phyloP scores from a whole-genome alignment of 1,139 yeast species.

The Zhuliangozyma parablackwelliae region DNA sequence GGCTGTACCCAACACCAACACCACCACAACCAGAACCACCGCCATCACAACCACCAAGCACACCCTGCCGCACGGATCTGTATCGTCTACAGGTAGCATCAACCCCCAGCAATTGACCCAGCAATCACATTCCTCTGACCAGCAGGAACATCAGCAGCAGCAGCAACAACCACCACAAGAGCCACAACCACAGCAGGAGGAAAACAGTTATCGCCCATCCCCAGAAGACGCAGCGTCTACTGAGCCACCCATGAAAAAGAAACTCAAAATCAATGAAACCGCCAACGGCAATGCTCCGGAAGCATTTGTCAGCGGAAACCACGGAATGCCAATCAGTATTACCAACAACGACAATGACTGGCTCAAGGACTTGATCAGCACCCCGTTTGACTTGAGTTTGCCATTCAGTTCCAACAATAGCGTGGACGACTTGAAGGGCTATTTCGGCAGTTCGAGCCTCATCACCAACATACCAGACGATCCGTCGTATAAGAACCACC shows the following conservation, averaged over 20 bases:
- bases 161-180: neutral
- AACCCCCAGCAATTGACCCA: constrained; percentile 2
- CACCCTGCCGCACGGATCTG: constrained; percentile 1
- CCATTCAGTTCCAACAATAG: constrained; percentile 10
- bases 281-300: neutral
- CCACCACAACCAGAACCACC: too few species aligned
- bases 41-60: constrained; percentile 2
- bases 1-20: too few species aligned
- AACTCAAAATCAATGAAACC: constrained; percentile 1
- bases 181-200: neutral
- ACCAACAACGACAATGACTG: constrained; percentile 44
- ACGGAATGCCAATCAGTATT: constrained; percentile 10
- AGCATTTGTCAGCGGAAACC: constrained; percentile 6
- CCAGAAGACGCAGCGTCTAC: neutral
- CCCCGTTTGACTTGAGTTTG: constrained; percentile 46
- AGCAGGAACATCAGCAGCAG: too few species aligned
- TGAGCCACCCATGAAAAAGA: constrained; percentile 1
- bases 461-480: neutral
- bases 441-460: constrained; percentile 7
- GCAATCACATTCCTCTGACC: too few species aligned
- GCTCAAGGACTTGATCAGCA: constrained; percentile 62
- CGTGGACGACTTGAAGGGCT: constrained; percentile 10
- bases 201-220: neutral
- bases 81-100: constrained; percentile 4
- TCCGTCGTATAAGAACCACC: neutral